Evolutionary conservation across 208 protist species (phyloP).

Genomic region (Trypanosoma congolense): DNA sequence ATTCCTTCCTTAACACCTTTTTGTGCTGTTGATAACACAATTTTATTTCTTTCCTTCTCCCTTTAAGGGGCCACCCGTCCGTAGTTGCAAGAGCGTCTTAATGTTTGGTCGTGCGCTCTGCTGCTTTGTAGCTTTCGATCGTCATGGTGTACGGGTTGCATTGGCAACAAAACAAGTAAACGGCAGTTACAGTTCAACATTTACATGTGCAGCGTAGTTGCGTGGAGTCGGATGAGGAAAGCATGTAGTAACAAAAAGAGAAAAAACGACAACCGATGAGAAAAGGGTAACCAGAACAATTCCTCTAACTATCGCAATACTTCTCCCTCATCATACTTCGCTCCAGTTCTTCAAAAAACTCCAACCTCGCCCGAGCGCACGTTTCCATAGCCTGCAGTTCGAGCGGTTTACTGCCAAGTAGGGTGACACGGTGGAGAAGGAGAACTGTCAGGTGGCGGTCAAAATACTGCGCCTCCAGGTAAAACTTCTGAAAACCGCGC

Average conservation of each 20-base stretch:
- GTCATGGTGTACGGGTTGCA: no score
- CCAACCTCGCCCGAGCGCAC: slow-evolving; percentile 28
- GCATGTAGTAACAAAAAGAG: not conserved
- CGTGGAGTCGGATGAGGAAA: no score
- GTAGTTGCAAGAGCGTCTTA: no score
- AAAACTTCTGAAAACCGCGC: slow-evolving; percentile 34
- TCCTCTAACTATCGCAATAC: not conserved
- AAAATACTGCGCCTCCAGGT: slow-evolving; percentile 31
- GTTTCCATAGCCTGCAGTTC: slow-evolving; percentile 33
- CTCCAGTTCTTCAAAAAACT: slow-evolving; percentile 31
- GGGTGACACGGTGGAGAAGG: slow-evolving; percentile 23
- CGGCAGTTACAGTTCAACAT: no score
- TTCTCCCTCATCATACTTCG: slow-evolving; percentile 1
- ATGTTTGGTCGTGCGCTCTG: no score
- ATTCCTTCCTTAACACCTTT: no score
- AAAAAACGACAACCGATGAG: not conserved
- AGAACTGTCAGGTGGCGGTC: slow-evolving; percentile 26
- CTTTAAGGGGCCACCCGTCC: no score
- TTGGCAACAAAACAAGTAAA: no score
- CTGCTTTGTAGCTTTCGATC: no score
- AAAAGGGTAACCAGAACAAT: slow-evolving; percentile 7
- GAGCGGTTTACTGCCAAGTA: slow-evolving; percentile 25
- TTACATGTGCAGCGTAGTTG: not conserved
- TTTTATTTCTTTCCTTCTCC: no score
- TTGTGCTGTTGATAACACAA: no score